Evolutionary conservation across 192 early-diverging fungal species (phyloP).

Genomic region (Backusella circina): DNA sequence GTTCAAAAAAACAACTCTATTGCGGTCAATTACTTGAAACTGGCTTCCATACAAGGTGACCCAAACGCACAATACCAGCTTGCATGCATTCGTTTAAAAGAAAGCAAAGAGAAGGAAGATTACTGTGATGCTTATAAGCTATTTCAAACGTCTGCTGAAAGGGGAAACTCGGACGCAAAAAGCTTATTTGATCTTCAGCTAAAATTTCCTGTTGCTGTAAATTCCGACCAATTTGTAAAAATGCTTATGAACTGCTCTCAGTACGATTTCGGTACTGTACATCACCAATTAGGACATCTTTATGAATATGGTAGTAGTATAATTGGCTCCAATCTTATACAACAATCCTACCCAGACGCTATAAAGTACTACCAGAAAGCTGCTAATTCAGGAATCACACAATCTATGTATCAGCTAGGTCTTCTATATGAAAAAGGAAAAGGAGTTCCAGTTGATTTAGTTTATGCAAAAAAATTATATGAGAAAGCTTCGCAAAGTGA

Average conservation of each 20-base stretch:
- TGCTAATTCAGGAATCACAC: not conserved
- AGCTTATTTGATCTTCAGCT: not conserved
- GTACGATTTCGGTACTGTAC: not conserved
- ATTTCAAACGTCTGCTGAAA: not conserved
- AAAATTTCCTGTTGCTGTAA: not conserved
- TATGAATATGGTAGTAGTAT: not conserved
- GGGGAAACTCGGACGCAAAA: not conserved
- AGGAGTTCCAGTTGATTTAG: not conserved
- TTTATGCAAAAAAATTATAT: not conserved
- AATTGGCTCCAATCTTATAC: not conserved
- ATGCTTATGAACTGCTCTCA: not conserved
- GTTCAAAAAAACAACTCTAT: not conserved
- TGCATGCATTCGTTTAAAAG: not conserved
- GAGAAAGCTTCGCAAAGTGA: not conserved
- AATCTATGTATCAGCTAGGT: not conserved
- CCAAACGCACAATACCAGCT: not conserved
- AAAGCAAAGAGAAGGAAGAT: not conserved
- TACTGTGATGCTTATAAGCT: not conserved
- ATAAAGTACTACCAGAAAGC: not conserved
- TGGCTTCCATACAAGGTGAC: not conserved
- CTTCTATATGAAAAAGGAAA: not conserved
- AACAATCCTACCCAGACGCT: not conserved
- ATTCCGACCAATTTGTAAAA: not conserved
- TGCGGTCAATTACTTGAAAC: not conserved
- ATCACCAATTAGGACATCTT: not conserved